These are phyloP conservation scores for Ustilago cynodontis DNA, from an alignment of 1,284 basidiomycete genomes.

Conservation along the genomic window DNA sequence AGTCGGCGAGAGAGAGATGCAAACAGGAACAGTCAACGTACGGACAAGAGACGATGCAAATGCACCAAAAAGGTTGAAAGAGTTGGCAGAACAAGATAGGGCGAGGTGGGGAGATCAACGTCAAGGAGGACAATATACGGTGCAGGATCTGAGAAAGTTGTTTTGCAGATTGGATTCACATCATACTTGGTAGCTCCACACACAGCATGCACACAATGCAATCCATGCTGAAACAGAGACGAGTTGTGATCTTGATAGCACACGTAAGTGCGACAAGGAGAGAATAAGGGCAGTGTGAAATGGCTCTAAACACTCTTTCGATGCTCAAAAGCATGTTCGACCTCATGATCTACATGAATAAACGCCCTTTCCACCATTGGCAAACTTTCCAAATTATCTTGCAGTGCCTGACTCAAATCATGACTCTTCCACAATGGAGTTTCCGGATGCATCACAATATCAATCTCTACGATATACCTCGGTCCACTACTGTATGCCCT, in stretches of 20 bases:
- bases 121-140: conserved; percentile 17
- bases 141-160: conserved; percentile 20
- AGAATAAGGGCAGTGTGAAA: background rate
- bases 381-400: conserved; percentile 92
- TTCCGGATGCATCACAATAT: conserved; percentile 90
- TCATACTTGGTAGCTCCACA: conserved; percentile 28
- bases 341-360: conserved; percentile 63
- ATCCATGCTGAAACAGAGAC: background rate
- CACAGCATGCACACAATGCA: background rate
- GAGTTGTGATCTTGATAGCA: background rate
- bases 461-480: conserved; percentile 92
- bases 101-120: background rate
- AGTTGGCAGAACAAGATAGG: conserved; percentile 11
- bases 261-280: background rate
- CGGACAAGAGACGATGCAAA: conserved; percentile 49
- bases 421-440: conserved; percentile 93
- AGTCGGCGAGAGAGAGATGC: conserved; percentile 63
- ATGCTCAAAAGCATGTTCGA: conserved; percentile 60
- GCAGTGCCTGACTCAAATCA: conserved; percentile 89
- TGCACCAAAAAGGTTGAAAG: conserved; percentile 16
- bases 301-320: conserved; percentile 39
- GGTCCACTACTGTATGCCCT: conserved; percentile 72
- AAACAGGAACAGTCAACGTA: conserved; percentile 54
- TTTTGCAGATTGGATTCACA: conserved; percentile 34
- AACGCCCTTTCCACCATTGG: conserved; percentile 80